These are phyloP conservation scores for Lentinula boryana DNA, from an alignment of 768 basidiomycete genomes.

Conservation along the genomic window DNA sequence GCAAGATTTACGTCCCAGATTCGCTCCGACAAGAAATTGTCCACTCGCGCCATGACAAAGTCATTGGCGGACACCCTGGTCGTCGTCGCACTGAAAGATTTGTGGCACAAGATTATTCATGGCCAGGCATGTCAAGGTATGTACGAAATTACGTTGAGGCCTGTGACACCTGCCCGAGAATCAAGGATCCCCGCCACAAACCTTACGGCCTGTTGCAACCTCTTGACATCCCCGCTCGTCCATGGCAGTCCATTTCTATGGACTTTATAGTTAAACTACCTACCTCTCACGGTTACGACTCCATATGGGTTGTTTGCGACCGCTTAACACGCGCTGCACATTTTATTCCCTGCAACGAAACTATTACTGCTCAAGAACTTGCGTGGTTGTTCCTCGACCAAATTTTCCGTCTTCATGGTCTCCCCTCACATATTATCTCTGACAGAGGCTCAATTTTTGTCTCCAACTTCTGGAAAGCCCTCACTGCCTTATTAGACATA, in stretches of 20 bases:
- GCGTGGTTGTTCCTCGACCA: constrained; percentile 27
- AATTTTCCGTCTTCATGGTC: constrained; percentile 27
- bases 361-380: constrained; percentile 14
- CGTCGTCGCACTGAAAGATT: constrained; percentile 18
- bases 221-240: constrained; percentile 26
- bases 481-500: no score
- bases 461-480: constrained; percentile 22
- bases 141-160: constrained; percentile 20
- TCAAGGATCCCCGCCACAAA: constrained; percentile 25
- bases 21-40: constrained; percentile 23
- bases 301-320: constrained; percentile 16
- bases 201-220: constrained; percentile 31
- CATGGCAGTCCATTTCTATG: constrained; percentile 33
- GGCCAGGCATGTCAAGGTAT: neutral
- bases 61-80: constrained; percentile 35
- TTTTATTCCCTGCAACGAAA: constrained; percentile 31
- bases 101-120: neutral
- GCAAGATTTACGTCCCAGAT: constrained; percentile 24
- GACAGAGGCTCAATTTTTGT: constrained; percentile 26
- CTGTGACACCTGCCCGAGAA: constrained; percentile 27
- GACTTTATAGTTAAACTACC: constrained; percentile 40
- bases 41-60: constrained; percentile 26
- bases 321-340: constrained; percentile 30
- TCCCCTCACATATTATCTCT: constrained; percentile 25
- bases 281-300: constrained; percentile 26